phyloP scores from a whole-genome alignment of 2,329 filamentous ascomycete species.

The Mariannaea elegans region DNA sequence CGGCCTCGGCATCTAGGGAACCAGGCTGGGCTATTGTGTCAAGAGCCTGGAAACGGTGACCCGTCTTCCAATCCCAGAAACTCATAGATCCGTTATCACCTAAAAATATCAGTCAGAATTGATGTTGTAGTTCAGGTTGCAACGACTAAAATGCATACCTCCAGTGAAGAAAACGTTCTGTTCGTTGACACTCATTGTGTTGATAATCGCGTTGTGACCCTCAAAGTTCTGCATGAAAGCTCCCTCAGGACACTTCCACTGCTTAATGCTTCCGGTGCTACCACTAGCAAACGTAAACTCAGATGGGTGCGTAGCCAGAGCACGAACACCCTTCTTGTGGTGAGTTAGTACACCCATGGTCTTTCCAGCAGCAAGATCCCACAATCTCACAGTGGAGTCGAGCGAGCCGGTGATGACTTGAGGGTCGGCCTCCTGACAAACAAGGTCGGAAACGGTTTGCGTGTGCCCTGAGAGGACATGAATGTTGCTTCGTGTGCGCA shows the following conservation, averaged over 20 bases:
- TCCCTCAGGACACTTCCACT: constrained; percentile 98
- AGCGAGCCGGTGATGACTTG: constrained; percentile 95
- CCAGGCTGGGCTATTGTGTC: constrained; percentile 95
- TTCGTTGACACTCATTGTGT: constrained; percentile 90
- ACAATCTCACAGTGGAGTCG: constrained; percentile 89
- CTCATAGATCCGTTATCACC: constrained; percentile 93
- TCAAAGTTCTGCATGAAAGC: constrained; percentile 99
- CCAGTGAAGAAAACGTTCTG: constrained; percentile 96
- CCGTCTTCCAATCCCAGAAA: constrained; percentile 99
- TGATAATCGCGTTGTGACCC: constrained; percentile 95
- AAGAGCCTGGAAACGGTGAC: constrained; percentile 87
- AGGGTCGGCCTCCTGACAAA: constrained; percentile 95
- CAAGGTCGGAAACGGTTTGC: constrained; percentile 85
- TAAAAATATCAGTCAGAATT: constrained; percentile 31
- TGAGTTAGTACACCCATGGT: constrained; percentile 96
- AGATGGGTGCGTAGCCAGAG: constrained; percentile 82
- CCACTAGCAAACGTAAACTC: constrained; percentile 97
- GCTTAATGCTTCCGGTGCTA: constrained; percentile 94
- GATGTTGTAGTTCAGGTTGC: too few species aligned
- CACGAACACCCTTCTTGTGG: constrained; percentile 96
- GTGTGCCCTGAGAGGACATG: constrained; percentile 94
- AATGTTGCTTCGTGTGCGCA: constrained; percentile 94
- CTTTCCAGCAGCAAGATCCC: constrained; percentile 96
- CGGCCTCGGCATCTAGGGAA: constrained; percentile 91
- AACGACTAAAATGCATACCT: constrained; percentile 49